phyloP scores from a whole-genome alignment of 345 rosid species.

The Salix purpurea region DNA sequence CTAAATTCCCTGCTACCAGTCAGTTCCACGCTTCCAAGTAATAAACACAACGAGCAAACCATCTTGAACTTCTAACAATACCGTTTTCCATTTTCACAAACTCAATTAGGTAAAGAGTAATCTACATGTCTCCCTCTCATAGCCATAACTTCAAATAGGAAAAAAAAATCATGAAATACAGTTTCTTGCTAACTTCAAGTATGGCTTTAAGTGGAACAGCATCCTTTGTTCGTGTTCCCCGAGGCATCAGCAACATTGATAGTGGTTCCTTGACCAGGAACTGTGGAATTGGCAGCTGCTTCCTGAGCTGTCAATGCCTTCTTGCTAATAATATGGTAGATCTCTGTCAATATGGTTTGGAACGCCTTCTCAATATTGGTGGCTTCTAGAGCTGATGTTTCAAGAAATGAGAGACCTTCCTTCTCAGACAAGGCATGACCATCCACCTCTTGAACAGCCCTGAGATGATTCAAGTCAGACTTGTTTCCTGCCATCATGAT shows the following conservation, averaged over 20 bases:
- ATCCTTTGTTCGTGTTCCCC: background rate
- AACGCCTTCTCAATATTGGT: background rate
- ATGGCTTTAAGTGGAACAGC: background rate
- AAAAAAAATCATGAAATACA: background rate
- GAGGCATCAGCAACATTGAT: background rate
- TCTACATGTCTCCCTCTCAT: background rate
- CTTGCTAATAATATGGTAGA: background rate
- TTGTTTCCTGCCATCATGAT: background rate
- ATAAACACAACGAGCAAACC: background rate
- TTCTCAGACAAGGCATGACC: background rate
- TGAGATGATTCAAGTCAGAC: background rate
- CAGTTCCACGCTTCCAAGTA: background rate
- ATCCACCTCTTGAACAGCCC: conserved; percentile 1
- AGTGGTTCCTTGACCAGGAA: background rate
- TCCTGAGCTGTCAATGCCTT: background rate
- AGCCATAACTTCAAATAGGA: background rate
- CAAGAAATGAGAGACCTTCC: background rate
- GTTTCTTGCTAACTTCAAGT: background rate
- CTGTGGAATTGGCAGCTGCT: background rate
- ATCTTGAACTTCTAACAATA: background rate
- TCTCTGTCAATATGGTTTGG: background rate
- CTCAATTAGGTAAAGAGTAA: background rate
- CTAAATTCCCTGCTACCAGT: background rate
- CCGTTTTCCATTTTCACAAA: background rate
- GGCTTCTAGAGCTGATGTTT: background rate